Evolutionary conservation across 2,329 filamentous ascomycete species (phyloP).

Genomic region (Dactylellina parvicollis): DNA sequence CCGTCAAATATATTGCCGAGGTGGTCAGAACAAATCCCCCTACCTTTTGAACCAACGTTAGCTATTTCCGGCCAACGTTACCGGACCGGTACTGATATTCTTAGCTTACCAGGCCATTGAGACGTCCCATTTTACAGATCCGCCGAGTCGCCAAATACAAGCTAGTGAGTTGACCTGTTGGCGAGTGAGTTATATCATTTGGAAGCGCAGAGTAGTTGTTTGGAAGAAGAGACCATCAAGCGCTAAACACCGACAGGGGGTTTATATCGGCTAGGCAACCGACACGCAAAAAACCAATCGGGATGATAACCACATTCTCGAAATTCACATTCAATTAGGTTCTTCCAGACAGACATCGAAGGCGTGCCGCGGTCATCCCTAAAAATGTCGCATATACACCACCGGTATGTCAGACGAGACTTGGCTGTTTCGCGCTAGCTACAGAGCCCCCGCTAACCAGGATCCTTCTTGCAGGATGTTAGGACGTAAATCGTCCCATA

Average conservation of each 20-base stretch:
- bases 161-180: too few relatives aligned
- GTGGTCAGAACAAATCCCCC: conserved; percentile 80
- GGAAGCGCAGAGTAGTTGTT: not conserved
- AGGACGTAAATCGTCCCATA: conserved; percentile 83
- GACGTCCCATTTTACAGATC: conserved; percentile 37
- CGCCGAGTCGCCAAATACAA: not conserved
- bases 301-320: not conserved
- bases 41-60: conserved; percentile 63
- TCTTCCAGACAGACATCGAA: not conserved
- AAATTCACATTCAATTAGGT: not conserved
- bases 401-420: conserved; percentile 23
- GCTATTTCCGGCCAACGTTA: conserved; percentile 38
- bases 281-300: too few relatives aligned
- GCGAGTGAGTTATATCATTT: too few relatives aligned
- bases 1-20: conserved; percentile 75
- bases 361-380: not conserved
- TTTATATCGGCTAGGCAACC: too few relatives aligned
- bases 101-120: conserved; percentile 41
- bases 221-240: too few relatives aligned
- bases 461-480: conserved; percentile 66
- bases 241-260: too few relatives aligned
- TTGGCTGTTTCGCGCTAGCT: not conserved
- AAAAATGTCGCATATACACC: conserved; percentile 53
- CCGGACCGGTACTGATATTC: not conserved
- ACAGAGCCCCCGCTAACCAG: not conserved